Evolutionary conservation across 2,329 filamentous ascomycete genomes (phyloP).

Genomic region (Aspergillus sp.): DNA sequence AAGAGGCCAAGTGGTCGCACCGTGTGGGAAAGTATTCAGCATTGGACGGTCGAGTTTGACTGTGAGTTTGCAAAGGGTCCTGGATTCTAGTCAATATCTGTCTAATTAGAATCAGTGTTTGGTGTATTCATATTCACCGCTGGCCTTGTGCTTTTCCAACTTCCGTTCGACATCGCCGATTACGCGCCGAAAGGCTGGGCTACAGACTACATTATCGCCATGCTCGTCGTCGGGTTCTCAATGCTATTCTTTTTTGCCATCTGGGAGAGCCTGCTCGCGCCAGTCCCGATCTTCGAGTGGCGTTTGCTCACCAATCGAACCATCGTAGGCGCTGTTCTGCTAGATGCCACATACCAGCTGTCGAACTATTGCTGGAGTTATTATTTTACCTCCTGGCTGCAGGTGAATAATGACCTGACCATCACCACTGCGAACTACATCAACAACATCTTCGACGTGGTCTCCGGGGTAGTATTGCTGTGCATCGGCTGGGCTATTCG

Average conservation of each 20-base stretch:
- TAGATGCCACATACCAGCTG: slow-evolving; percentile 29
- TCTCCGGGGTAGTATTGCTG: slow-evolving; percentile 57
- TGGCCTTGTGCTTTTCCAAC: slow-evolving; percentile 63
- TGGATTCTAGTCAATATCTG: too few species aligned
- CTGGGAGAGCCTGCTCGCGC: slow-evolving; percentile 54
- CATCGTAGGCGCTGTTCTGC: slow-evolving; percentile 19
- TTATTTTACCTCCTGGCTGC: slow-evolving; percentile 24
- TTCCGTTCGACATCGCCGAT: slow-evolving; percentile 60
- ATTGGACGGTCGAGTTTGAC: background rate
- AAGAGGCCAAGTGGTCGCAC: background rate
- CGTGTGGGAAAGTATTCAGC: background rate
- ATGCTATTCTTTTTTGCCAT: slow-evolving; percentile 54
- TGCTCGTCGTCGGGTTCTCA: slow-evolving; percentile 55
- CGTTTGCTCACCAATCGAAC: slow-evolving; percentile 40
- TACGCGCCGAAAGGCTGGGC: slow-evolving; percentile 41
- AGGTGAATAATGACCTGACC: slow-evolving; percentile 25
- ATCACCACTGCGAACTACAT: slow-evolving; percentile 36
- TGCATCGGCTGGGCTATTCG: slow-evolving; percentile 54
- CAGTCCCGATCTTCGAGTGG: slow-evolving; percentile 56
- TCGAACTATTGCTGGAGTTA: slow-evolving; percentile 21
- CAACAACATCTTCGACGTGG: slow-evolving; percentile 54
- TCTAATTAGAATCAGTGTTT: slow-evolving; percentile 38
- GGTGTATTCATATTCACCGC: slow-evolving; percentile 62
- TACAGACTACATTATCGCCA: slow-evolving; percentile 49
- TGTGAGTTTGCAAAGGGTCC: background rate